phyloP scores from a whole-genome alignment of 306 rosid genomes.

The Acmispon strigosus region DNA sequence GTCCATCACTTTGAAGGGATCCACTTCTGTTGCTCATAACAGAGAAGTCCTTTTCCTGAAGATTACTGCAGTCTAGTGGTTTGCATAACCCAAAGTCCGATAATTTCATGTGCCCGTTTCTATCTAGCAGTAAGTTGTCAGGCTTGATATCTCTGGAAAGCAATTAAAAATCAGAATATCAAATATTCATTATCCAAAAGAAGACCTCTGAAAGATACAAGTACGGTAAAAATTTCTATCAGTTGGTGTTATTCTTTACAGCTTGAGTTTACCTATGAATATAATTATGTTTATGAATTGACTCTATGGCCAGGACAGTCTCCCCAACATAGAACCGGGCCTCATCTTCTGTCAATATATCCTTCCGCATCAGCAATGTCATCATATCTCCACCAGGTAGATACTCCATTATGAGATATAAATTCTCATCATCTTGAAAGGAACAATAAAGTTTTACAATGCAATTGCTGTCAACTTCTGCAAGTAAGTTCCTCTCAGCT shows the following conservation, averaged over 20 bases:
- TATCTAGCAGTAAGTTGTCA: slow-evolving; percentile 76
- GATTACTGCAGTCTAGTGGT: slow-evolving; percentile 70
- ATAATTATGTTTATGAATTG: slow-evolving; percentile 82
- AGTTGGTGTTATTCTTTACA: neutral
- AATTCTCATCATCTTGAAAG: slow-evolving; percentile 79
- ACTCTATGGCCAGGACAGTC: slow-evolving; percentile 85
- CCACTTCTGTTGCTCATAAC: slow-evolving; percentile 72
- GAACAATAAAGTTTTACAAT: slow-evolving; percentile 86
- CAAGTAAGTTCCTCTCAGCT: slow-evolving; percentile 89
- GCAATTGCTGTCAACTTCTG: slow-evolving; percentile 84
- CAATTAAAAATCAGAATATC: slow-evolving; percentile 10
- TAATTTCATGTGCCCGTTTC: slow-evolving; percentile 74
- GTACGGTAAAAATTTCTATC: neutral
- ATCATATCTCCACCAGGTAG: slow-evolving; percentile 95
- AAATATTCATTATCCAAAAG: slow-evolving; percentile 14
- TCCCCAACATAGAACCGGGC: slow-evolving; percentile 83
- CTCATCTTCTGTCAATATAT: slow-evolving; percentile 68
- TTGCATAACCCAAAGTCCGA: slow-evolving; percentile 92
- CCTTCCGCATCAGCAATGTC: slow-evolving; percentile 86
- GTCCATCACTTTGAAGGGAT: slow-evolving; percentile 85
- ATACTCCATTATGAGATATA: slow-evolving; percentile 90
- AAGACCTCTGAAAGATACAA: slow-evolving; percentile 1
- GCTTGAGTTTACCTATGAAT: slow-evolving; percentile 59
- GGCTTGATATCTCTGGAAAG: slow-evolving; percentile 83
- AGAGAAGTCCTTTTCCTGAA: slow-evolving; percentile 90